These are phyloP conservation scores for Curvularia hawaiiensis DNA, from an alignment of 2,329 filamentous ascomycete species.

Conservation along the genomic window DNA sequence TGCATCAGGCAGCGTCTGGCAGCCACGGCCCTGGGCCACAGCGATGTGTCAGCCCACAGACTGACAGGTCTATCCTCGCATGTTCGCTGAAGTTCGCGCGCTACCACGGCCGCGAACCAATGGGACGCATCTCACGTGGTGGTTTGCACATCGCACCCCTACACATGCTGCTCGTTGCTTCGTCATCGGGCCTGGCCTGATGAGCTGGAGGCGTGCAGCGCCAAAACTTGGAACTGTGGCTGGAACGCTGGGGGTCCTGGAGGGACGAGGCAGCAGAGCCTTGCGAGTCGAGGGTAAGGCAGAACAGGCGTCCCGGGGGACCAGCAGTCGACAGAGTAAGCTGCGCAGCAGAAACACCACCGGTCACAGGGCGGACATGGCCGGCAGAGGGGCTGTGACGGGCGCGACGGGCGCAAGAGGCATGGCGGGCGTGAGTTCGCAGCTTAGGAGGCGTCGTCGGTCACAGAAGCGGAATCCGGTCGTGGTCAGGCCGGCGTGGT, in stretches of 20 bases:
- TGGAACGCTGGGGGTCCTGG: constrained; percentile 4
- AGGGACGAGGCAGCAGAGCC: neutral
- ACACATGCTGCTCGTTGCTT: constrained; percentile 21
- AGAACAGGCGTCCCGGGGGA: neutral
- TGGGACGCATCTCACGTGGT: constrained; percentile 11
- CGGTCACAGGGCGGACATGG: neutral
- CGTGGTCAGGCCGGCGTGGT: constrained; percentile 17
- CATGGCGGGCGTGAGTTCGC: neutral
- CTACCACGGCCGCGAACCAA: constrained; percentile 13
- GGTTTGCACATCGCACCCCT: constrained; percentile 15
- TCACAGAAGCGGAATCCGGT: constrained; percentile 3
- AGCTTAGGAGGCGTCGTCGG: neutral
- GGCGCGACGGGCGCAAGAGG: constrained; percentile 1
- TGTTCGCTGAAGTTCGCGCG: constrained; percentile 9
- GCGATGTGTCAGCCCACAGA: constrained; percentile 15
- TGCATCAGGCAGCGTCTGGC: constrained; percentile 16
- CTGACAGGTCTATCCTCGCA: constrained; percentile 21
- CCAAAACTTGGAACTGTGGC: constrained; percentile 19
- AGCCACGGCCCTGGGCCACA: neutral
- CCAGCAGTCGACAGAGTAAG: neutral
- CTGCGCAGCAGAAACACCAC: neutral
- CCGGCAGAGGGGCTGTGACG: neutral
- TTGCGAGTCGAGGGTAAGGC: neutral
- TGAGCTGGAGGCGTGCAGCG: constrained; percentile 30
- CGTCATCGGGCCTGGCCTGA: constrained; percentile 24